Evolutionary conservation across 176 grass and related monocot species (phyloP).

Genomic region (Secale cereale): DNA sequence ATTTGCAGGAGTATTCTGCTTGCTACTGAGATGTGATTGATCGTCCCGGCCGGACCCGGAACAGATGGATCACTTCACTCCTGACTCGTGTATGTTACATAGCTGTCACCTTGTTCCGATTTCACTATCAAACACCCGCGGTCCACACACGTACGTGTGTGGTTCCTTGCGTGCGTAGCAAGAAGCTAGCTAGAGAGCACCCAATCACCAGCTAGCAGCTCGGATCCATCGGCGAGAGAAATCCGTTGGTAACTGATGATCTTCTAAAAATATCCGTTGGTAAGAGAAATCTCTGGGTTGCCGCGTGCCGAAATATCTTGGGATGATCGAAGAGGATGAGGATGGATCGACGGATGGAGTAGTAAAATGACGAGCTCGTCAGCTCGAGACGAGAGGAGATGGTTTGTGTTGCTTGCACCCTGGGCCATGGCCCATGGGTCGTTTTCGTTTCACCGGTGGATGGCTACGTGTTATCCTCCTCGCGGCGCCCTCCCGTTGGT

Average conservation of each 20-base stretch:
- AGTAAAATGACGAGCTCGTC: neutral
- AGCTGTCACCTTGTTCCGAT: neutral
- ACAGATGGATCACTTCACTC: neutral
- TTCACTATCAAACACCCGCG: neutral
- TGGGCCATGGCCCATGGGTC: neutral
- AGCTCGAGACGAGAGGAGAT: neutral
- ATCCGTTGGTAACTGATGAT: too few species aligned
- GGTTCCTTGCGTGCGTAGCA: neutral
- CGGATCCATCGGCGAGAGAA: too few species aligned
- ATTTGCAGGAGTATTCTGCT: neutral
- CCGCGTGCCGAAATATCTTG: too few species aligned
- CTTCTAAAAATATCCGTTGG: too few species aligned
- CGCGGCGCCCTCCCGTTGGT: slow-evolving; percentile 18
- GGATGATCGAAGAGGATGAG: too few species aligned
- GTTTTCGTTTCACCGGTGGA: neutral
- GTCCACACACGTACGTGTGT: neutral
- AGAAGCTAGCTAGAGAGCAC: neutral
- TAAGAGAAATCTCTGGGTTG: too few species aligned
- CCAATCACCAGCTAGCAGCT: neutral
- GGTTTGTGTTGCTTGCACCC: neutral
- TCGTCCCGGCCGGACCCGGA: too few species aligned
- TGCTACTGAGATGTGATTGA: neutral
- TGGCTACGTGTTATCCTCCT: neutral
- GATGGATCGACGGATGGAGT: neutral
- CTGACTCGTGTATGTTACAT: neutral